phyloP scores from a whole-genome alignment of 306 rosid genomes.

The Hippophae rhamnoides region DNA sequence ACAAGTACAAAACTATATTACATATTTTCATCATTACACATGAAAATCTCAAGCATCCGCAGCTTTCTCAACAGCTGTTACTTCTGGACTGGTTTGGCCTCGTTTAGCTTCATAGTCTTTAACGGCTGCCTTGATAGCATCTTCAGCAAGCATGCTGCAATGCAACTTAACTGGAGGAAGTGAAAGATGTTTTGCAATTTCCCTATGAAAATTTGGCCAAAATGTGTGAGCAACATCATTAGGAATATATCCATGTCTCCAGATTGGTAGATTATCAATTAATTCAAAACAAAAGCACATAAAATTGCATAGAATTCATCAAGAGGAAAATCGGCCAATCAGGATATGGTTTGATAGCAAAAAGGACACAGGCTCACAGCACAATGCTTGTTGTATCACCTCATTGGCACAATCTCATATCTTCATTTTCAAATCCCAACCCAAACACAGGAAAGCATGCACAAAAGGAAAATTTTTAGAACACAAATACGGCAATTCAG shows the following conservation, averaged over 20 bases:
- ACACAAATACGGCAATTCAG: too few species aligned
- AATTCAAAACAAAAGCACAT: too few species aligned
- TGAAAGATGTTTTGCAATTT: constrained; percentile 90
- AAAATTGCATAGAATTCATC: too few species aligned
- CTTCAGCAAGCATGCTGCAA: constrained; percentile 99
- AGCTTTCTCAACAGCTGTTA: constrained; percentile 27
- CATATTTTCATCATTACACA: constrained; percentile 15
- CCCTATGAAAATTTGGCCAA: constrained; percentile 36
- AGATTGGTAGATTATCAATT: not conserved
- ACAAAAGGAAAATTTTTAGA: too few species aligned
- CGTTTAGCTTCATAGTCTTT: constrained; percentile 75
- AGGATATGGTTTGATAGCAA: too few species aligned
- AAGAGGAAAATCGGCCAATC: too few species aligned
- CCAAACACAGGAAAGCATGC: too few species aligned
- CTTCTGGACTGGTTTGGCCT: constrained; percentile 20
- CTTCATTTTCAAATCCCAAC: too few species aligned
- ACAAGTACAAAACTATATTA: not conserved
- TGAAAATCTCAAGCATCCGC: constrained; percentile 28
- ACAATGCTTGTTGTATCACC: too few species aligned
- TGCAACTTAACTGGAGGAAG: constrained; percentile 98
- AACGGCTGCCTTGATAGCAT: constrained; percentile 96
- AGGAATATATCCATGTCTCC: not conserved
- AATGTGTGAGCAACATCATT: not conserved
- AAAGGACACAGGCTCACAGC: too few species aligned
- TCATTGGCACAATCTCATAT: too few species aligned